Evolutionary conservation across 257 asterid species (phyloP).

Genomic region (Fraxinus quadrangulata): DNA sequence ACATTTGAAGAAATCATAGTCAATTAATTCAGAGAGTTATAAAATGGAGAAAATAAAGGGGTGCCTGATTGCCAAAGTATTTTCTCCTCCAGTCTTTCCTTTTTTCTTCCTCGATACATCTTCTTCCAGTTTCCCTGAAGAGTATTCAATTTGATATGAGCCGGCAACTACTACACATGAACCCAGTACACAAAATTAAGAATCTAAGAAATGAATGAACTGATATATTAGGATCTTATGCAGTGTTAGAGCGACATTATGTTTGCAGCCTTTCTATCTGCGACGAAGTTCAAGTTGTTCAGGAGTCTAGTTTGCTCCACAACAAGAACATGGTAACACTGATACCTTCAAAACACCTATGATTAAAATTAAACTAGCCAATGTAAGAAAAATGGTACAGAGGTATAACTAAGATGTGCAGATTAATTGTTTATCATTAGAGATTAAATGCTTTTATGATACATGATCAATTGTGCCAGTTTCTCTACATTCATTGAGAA

Average conservation of each 20-base stretch:
- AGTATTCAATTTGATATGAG: no score
- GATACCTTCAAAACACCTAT: conserved; percentile 30
- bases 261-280: conserved; percentile 76
- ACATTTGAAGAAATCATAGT: no score
- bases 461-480: conserved; percentile 76
- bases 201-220: no score
- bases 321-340: conserved; percentile 93
- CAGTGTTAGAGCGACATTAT: conserved; percentile 58
- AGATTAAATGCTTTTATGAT: background rate
- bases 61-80: no score
- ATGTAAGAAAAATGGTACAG: background rate
- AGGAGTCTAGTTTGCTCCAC: conserved; percentile 99
- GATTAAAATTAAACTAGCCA: conserved; percentile 15
- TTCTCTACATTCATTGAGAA: conserved; percentile 78
- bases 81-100: no score
- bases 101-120: no score
- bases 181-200: no score
- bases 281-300: conserved; percentile 89
- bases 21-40: no score
- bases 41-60: no score
- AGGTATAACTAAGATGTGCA: background rate
- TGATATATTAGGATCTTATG: conserved; percentile 15
- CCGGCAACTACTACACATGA: no score
- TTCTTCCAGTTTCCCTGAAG: no score
- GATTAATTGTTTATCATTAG: no score